phyloP scores from a whole-genome alignment of 2,329 filamentous ascomycete genomes.

The Diaporthe longicolla region DNA sequence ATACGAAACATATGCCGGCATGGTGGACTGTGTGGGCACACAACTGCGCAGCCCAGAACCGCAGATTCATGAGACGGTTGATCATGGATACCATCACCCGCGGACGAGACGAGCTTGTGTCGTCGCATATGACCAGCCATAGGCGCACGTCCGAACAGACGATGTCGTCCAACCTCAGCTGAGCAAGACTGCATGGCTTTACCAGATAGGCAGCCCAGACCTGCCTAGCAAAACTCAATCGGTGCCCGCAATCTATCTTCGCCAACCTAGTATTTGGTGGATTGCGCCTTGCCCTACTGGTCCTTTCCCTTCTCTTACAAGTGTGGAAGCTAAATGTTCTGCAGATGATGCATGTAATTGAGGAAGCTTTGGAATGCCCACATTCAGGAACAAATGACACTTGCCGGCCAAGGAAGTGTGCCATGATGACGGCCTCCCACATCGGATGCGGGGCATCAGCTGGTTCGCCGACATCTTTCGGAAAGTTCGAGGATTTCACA shows the following conservation, averaged over 20 bases:
- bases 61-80: too few relatives aligned
- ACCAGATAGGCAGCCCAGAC: conserved; percentile 11
- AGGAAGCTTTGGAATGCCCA: not conserved
- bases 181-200: conserved; percentile 14
- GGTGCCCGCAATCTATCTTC: not conserved
- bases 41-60: not conserved
- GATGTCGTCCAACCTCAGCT: conserved; percentile 12
- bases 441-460: not conserved
- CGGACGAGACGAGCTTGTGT: not conserved
- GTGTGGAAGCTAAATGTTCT: not conserved
- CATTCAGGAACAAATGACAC: not conserved
- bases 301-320: conserved; percentile 1
- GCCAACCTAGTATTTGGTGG: not conserved
- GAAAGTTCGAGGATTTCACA: too few relatives aligned
- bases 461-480: not conserved
- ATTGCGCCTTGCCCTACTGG: not conserved
- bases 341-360: not conserved
- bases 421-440: not conserved
- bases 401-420: not conserved
- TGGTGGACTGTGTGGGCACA: not conserved
- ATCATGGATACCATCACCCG: not conserved
- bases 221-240: conserved; percentile 27
- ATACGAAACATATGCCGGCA: not conserved
- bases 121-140: not conserved
- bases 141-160: not conserved